Percentiles rank a stretch among this genome's conserved stretches.
These are phyloP conservation scores for Annona squamosa DNA, from an alignment of 164 flowering plant genomes.

Conservation along the genomic window DNA sequence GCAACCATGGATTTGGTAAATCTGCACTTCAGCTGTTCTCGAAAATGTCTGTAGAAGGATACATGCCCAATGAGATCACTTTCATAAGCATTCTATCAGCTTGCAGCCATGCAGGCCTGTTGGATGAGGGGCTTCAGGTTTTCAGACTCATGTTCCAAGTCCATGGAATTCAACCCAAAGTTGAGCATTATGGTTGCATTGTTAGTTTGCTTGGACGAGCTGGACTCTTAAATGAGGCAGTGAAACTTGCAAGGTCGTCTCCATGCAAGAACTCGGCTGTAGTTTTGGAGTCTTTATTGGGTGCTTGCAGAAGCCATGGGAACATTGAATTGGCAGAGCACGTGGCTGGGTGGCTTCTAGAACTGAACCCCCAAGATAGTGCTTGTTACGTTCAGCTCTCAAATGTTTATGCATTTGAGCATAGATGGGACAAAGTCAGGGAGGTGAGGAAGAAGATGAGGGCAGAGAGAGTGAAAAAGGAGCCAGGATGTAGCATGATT, in stretches of 20 bases:
- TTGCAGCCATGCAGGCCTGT: conserved; percentile 50
- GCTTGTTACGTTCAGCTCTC: conserved; percentile 49
- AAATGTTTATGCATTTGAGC: conserved; percentile 33
- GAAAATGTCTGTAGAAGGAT: conserved; percentile 32
- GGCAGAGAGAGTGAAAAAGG: conserved; percentile 30
- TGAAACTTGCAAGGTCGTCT: conserved; percentile 24
- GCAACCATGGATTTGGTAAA: conserved; percentile 46
- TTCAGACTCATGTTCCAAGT: conserved; percentile 27
- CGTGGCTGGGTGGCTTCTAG: conserved; percentile 40
- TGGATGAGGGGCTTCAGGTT: conserved; percentile 31
- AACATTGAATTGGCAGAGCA: conserved; percentile 47
- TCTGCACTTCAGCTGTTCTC: conserved; percentile 32
- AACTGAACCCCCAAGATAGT: conserved; percentile 37
- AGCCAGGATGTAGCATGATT: conserved; percentile 52
- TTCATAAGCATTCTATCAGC: conserved; percentile 40
- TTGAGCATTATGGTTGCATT: conserved; percentile 51
- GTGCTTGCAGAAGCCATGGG: conserved; percentile 38
- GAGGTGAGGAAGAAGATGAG: conserved; percentile 36
- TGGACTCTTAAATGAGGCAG: conserved; percentile 43
- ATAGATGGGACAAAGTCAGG: conserved; percentile 25
- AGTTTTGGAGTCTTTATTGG: conserved; percentile 54
- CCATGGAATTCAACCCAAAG: conserved; percentile 28
- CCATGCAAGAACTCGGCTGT: conserved; percentile 25
- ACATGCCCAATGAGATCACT: conserved; percentile 38
- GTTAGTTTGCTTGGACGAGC: conserved; percentile 50